Percentiles rank a stretch among this genome's conserved stretches.
Conservation (phyloP, 352 stramenopile species). For the Phytopythium litorale region DNA sequence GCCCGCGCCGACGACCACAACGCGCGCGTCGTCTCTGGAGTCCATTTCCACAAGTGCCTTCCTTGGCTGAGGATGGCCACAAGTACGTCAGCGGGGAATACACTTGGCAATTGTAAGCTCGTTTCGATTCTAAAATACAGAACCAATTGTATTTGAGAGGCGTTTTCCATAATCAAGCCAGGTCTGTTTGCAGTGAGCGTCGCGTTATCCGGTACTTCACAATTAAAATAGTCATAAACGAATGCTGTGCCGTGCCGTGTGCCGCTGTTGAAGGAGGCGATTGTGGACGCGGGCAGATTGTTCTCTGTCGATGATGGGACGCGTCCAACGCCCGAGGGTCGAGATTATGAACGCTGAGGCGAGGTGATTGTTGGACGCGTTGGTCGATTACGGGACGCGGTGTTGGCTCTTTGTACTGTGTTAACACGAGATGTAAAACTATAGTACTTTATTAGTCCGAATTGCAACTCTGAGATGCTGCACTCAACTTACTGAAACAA, state of each 20-base stretch:
- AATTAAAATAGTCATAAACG: neutral
- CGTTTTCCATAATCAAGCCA: neutral
- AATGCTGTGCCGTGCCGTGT: neutral
- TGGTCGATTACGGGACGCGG: neutral
- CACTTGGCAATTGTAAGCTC: neutral
- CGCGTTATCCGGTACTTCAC: neutral
- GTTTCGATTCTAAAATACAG: neutral
- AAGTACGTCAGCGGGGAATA: neutral
- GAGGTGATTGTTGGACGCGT: slow-evolving; percentile 2
- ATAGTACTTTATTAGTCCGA: neutral
- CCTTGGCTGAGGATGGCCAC: too few species aligned
- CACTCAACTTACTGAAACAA: neutral
- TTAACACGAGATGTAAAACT: neutral
- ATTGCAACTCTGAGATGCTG: neutral
- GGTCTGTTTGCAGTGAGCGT: neutral
- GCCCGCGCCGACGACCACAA: slow-evolving; percentile 47
- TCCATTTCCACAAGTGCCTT: neutral
- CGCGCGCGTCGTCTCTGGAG: slow-evolving; percentile 12
- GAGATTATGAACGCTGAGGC: slow-evolving; percentile 3
- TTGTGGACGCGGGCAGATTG: neutral
- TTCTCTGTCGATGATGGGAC: slow-evolving; percentile 1
- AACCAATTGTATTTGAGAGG: too few species aligned
- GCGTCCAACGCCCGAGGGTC: neutral
- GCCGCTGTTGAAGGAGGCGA: neutral
- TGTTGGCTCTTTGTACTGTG: neutral